Conservation (phyloP, 257 asterid species). For the Rhazya stricta region DNA sequence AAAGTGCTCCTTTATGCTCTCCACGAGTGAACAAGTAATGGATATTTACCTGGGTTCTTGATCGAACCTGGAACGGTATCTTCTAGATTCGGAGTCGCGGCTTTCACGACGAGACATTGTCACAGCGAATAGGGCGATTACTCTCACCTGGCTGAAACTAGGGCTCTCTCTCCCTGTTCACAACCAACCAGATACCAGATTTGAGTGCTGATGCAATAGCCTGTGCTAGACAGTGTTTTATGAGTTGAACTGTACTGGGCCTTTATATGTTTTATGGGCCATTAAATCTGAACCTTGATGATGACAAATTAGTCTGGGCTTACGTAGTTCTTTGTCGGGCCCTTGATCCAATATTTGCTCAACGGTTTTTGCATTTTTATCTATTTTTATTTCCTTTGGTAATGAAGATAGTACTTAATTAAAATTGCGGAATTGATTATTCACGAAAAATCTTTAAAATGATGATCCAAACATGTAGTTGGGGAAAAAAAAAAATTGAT, state of each 20-base stretch:
- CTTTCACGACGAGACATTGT: conserved; percentile 71
- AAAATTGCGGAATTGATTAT: too few relatives aligned
- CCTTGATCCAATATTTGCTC: too few relatives aligned
- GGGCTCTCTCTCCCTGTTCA: not conserved
- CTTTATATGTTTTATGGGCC: not conserved
- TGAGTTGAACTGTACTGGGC: not conserved
- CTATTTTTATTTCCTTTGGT: too few relatives aligned
- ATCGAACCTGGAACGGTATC: conserved; percentile 72
- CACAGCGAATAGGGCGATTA: not conserved
- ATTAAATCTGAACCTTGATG: not conserved
- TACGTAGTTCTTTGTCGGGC: too few relatives aligned
- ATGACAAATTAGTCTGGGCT: not conserved
- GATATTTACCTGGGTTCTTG: conserved; percentile 68
- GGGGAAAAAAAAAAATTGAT: too few relatives aligned
- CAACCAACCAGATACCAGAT: not conserved
- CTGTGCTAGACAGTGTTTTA: too few relatives aligned
- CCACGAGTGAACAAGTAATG: too few relatives aligned
- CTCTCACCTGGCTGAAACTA: not conserved
- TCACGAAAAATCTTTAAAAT: too few relatives aligned
- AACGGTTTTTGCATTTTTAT: too few relatives aligned
- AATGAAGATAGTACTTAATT: too few relatives aligned
- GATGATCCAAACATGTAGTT: too few relatives aligned
- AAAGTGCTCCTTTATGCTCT: too few relatives aligned
- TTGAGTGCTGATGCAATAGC: not conserved
- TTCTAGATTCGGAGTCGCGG: conserved; percentile 59